phyloP scores from a whole-genome alignment of 768 basidiomycete species.

The Tulasnella sp. region DNA sequence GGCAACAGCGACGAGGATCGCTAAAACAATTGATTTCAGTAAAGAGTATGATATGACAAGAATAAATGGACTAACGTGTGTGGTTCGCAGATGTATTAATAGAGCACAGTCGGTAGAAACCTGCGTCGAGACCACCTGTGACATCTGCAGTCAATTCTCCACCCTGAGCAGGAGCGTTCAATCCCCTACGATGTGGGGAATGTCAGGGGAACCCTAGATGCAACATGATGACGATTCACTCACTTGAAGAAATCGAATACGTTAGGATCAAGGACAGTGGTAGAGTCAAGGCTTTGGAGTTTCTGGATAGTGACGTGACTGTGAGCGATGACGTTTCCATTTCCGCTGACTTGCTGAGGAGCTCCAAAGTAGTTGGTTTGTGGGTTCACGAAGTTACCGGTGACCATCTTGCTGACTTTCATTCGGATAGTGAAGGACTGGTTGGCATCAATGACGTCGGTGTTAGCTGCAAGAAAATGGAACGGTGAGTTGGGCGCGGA shows the following conservation, averaged over 20 bases:
- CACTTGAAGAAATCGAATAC: conserved; percentile 45
- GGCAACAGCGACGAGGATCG: conserved; percentile 42
- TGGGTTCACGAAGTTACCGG: conserved; percentile 46
- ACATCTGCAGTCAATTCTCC: conserved; percentile 43
- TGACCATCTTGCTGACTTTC: conserved; percentile 30
- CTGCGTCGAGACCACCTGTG: conserved; percentile 41
- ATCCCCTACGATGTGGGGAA: conserved; percentile 23
- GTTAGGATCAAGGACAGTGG: conserved; percentile 36
- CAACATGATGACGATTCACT: conserved; percentile 14
- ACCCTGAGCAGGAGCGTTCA: conserved; percentile 32
- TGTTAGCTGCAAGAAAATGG: conserved; percentile 23
- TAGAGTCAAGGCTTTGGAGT: conserved; percentile 33
- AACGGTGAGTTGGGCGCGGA: no score
- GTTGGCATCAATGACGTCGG: conserved; percentile 34
- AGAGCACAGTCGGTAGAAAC: conserved; percentile 45
- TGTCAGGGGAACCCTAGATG: neutral
- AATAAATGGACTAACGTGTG: conserved; percentile 25
- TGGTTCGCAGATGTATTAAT: conserved; percentile 49
- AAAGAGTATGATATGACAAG: conserved; percentile 5
- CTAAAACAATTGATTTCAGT: neutral
- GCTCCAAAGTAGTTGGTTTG: conserved; percentile 42
- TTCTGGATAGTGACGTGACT: conserved; percentile 46
- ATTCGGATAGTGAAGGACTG: conserved; percentile 40
- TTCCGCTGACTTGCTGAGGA: conserved; percentile 39
- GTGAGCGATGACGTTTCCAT: conserved; percentile 43